Evolutionary conservation across 208 protist species (phyloP), one percentile per base, ranked within the genome.

Genomic region (Leptomonas seymouri): DNA sequence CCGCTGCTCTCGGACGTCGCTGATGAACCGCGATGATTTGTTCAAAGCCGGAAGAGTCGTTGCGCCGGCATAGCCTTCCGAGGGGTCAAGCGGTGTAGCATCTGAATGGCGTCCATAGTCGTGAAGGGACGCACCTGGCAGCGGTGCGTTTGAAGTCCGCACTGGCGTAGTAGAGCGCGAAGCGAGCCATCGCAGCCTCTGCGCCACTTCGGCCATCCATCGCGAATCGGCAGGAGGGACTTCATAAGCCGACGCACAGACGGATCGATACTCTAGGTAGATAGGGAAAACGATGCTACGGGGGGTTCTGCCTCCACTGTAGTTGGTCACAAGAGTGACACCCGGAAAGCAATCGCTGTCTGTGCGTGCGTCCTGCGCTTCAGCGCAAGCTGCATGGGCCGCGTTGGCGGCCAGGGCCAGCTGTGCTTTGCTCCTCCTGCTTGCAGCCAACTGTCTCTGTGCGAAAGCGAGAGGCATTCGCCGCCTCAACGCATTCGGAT

Each of bases 391-490:
- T 39, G 34, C 3, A 9, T 12, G 34, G 20, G 16, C 8, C 31
- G 15, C 14, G 31, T 42, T 58, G 20, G 9, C 44, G 21, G 30
- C 16, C 3, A 58, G 54, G 9, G 30, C 16, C 3, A 58, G 54
- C 7, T 58, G 5, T 31, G 56, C 23, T 1, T 1, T 39, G 36
- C 18, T 11, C 6, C 20, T 2, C 20, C 2, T 45, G 39, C 12
- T 48, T 12, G 34, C 39, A 3, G 39, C 20, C 56, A 28, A 39
- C 11, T 14, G 39, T 4, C 28, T 3, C 28, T 27, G 56, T 1
- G 56, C 56, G 16, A 46, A 61, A 39, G 31, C 31, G 56, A 61
- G 56, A 4, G 56, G 56, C 56, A 61, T 61, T 23, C 34, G 34
- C 34, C 9, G 34, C 34, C n/a, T n/a, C n/a, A n/a, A n/a, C n/a